phyloP scores from a whole-genome alignment of 345 rosid species.

The Linum usitatissimum region DNA sequence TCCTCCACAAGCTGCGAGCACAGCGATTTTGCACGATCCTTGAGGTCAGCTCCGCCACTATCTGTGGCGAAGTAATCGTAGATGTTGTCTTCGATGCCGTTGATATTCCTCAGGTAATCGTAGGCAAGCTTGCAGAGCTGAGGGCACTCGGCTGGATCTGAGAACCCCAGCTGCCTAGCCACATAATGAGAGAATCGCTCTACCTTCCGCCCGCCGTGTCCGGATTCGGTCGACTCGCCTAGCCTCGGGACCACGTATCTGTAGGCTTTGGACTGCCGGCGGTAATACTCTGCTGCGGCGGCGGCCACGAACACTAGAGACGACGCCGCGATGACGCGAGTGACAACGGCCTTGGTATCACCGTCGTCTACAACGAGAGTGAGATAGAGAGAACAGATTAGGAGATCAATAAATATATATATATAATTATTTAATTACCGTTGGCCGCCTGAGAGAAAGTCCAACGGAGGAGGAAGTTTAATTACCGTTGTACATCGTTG shows the following conservation, averaged over 20 bases:
- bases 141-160: conserved; percentile 67
- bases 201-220: neutral
- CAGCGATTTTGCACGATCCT: conserved; percentile 43
- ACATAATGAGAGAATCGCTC: conserved; percentile 4
- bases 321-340: neutral
- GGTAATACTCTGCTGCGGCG: neutral
- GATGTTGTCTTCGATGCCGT: conserved; percentile 64
- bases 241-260: neutral
- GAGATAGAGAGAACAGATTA: neutral
- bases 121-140: conserved; percentile 73
- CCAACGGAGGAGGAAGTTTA: neutral
- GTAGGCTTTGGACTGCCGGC: neutral
- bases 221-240: conserved; percentile 1
- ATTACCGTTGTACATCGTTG: neutral
- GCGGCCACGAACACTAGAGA: neutral
- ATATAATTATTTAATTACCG: too few relatives aligned
- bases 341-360: neutral
- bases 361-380: neutral
- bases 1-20: conserved; percentile 55
- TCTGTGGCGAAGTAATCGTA: conserved; percentile 45
- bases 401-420: too few relatives aligned
- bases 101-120: conserved; percentile 58
- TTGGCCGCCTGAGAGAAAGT: neutral
- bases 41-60: conserved; percentile 8
- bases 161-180: conserved; percentile 82